Base-by-base conservation (phyloP, 2,329 filamentous ascomycete species). In the Aspergillus pseudonomiae region DNA sequence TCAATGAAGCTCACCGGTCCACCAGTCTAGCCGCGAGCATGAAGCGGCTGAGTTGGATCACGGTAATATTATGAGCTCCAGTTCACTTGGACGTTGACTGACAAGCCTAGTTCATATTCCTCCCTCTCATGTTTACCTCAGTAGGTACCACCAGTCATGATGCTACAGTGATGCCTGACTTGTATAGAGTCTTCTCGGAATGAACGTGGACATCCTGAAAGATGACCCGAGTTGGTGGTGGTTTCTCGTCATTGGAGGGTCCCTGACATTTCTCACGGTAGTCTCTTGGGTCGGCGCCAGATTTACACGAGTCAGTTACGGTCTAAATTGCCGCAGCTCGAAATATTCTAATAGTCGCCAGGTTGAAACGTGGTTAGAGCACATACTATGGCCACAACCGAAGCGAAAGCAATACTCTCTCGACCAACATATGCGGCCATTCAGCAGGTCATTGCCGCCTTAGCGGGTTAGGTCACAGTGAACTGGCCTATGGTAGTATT, bases 21-120 rank as follows among this genome's bases (percentile, higher is more conserved):
- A 67, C 63, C 6, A 65, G 65, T 50, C 16, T 65, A n/a, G 65
- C 65, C 19, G 60, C 65, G 12, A 67, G 65, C 36, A 59, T 67
- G 58, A 63, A 67, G 46, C 61, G 65, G 34, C 57, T 67, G n/a
- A 67, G 65, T 46, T 67, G 65, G 63, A 67, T 67, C 32, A 65
- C 63, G 16, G 64, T 66, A 61, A 12, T 54, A 4, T 4, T 24
- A 19, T 16, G 26, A 11, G 21, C 12, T 24, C 14, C 10, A 39
- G n/a, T 26, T 30, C 4, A n/a, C 11, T 30, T 48, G 4, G 39
- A 46, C 5, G 4, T 2, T 24, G 21, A 59, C 54, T 66, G 21
- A 56, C 41, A 19, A 21, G 30, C 19, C 12, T 39, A 66, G 64
- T 67, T 67, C 21, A 60, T 67, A 26, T 67, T 65, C 39, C 56